A percentile compares a stretch with the other conserved stretches of the same genome.
Conservation (phyloP, 352 stramenopile genomes). For the Elongisporangium undulatum region DNA sequence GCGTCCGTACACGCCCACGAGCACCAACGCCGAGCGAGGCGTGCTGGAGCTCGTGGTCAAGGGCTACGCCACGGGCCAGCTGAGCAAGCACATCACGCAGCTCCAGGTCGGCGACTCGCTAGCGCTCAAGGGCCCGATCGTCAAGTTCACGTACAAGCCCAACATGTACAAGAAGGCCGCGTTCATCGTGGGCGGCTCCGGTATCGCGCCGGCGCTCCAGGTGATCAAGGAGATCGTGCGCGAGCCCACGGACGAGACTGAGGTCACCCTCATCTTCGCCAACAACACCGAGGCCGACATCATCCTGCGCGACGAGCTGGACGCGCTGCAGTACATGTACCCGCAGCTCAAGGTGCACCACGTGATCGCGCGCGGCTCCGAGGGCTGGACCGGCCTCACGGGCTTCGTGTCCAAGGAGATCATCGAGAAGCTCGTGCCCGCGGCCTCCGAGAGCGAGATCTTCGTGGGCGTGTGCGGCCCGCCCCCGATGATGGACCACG, state of each 20-base stretch:
- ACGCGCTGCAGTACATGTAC: constrained; percentile 54
- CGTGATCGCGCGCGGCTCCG: constrained; percentile 28
- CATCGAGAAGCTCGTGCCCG: constrained; percentile 62
- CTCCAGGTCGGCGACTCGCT: constrained; percentile 75
- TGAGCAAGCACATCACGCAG: constrained; percentile 79
- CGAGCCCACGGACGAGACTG: constrained; percentile 73
- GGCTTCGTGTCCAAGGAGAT: constrained; percentile 73
- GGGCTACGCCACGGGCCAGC: constrained; percentile 72
- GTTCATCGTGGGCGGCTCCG: constrained; percentile 78
- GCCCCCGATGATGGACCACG: constrained; percentile 71
- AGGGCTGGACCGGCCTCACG: constrained; percentile 45
- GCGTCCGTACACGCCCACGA: constrained; percentile 81
- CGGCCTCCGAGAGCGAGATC: constrained; percentile 36
- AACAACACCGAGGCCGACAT: constrained; percentile 85
- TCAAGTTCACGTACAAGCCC: constrained; percentile 83
- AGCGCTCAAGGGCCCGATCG: constrained; percentile 84
- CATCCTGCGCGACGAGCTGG: constrained; percentile 76
- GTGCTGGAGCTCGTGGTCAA: constrained; percentile 84
- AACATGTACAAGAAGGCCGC: constrained; percentile 80
- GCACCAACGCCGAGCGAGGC: constrained; percentile 68
- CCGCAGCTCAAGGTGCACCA: constrained; percentile 63
- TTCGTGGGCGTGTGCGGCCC: constrained; percentile 85
- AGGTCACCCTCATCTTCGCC: constrained; percentile 75
- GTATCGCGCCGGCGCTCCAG: constrained; percentile 77
- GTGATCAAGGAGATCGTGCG: constrained; percentile 72